Evolutionary conservation across 495 filamentous ascomycete species (phyloP).

Genomic region (Pyronema omphalodes): DNA sequence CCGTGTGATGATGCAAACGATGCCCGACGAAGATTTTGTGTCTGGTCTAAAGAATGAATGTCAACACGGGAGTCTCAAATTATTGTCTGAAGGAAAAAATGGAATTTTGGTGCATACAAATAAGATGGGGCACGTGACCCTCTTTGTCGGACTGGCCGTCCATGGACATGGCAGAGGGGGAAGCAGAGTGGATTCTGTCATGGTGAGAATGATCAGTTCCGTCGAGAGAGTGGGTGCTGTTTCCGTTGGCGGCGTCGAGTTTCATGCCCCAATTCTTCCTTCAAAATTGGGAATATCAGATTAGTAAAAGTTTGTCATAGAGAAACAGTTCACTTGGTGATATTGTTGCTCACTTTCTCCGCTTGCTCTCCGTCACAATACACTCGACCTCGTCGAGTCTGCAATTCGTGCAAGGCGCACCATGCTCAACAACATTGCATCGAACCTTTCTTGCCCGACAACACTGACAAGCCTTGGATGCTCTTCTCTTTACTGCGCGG

Average conservation of each 20-base stretch:
- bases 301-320: neutral
- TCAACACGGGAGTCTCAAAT: neutral
- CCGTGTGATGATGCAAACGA: slow-evolving; percentile 34
- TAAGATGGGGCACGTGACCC: slow-evolving; percentile 40
- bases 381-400: slow-evolving; percentile 75
- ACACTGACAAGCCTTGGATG: slow-evolving; percentile 71
- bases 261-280: slow-evolving; percentile 25
- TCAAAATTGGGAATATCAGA: neutral
- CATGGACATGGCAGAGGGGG: slow-evolving; percentile 16
- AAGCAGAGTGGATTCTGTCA: slow-evolving; percentile 9
- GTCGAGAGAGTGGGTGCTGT: neutral
- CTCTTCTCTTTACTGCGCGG: slow-evolving; percentile 58
- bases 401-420: slow-evolving; percentile 78
- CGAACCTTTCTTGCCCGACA: slow-evolving; percentile 81
- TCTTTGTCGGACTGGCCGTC: slow-evolving; percentile 22
- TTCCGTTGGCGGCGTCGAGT: slow-evolving; percentile 9
- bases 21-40: slow-evolving; percentile 29
- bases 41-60: slow-evolving; percentile 16
- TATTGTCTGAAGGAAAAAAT: neutral
- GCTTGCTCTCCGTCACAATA: slow-evolving; percentile 74
- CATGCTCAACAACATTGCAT: slow-evolving; percentile 79
- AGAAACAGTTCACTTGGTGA: neutral
- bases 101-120: slow-evolving; percentile 33
- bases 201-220: slow-evolving; percentile 2
- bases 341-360: slow-evolving; percentile 51